These are phyloP conservation scores for Kluyveromyces aestuarii DNA, from an alignment of 805 yeast genomes.

Conservation along the genomic window DNA sequence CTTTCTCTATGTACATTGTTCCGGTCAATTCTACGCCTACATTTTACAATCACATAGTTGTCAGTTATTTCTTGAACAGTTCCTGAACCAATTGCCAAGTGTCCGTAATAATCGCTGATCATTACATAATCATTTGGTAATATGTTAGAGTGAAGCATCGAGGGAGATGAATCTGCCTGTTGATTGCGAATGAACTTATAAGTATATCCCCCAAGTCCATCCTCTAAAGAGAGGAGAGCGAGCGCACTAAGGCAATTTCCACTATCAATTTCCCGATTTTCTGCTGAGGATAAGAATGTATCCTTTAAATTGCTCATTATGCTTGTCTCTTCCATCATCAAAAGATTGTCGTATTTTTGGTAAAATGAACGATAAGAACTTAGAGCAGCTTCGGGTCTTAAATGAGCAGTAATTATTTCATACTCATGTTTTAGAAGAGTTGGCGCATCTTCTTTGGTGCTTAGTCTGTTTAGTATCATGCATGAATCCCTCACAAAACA, in stretches of 20 bases:
- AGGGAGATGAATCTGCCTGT: conserved; percentile 6
- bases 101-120: conserved; percentile 74
- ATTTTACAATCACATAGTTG: conserved; percentile 38
- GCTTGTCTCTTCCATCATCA: conserved; percentile 66
- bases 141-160: conserved; percentile 37
- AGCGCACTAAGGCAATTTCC: conserved; percentile 47
- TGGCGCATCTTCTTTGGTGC: conserved; percentile 49
- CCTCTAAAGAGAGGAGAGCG: neutral
- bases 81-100: conserved; percentile 65
- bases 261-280: conserved; percentile 47
- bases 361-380: conserved; percentile 45
- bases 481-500: conserved; percentile 53
- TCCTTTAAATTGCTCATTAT: conserved; percentile 45
- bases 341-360: conserved; percentile 61
- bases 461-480: conserved; percentile 52
- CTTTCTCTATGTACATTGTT: conserved; percentile 25
- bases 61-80: conserved; percentile 37
- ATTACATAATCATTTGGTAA: conserved; percentile 52
- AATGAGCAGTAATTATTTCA: conserved; percentile 41
- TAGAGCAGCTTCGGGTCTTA: conserved; percentile 22
- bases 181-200: neutral
- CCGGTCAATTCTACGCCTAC: conserved; percentile 44
- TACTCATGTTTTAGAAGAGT: conserved; percentile 44
- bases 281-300: conserved; percentile 44
- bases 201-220: neutral